phyloP scores from a whole-genome alignment of 768 basidiomycete species.

The Suillus tomentosus region DNA sequence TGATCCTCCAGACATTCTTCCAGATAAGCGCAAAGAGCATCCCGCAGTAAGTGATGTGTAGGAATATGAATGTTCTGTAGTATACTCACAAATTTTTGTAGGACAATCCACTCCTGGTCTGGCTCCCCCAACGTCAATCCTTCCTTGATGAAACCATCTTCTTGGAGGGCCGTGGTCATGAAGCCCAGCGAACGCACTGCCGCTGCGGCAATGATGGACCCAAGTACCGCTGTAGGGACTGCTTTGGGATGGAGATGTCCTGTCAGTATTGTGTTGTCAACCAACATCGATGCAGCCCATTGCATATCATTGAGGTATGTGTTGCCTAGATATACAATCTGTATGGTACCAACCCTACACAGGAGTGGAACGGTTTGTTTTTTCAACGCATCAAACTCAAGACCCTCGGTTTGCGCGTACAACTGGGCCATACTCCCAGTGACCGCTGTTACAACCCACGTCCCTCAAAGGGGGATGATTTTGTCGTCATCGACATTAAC shows the following conservation, averaged over 20 bases:
- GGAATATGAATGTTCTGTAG: no score
- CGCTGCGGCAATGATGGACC: background rate
- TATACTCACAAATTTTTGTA: no score
- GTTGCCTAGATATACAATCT: no score
- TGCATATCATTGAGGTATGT: background rate
- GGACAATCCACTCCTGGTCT: no score
- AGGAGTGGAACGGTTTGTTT: background rate
- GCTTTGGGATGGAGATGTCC: background rate
- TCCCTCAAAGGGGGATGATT: no score
- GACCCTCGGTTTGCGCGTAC: background rate
- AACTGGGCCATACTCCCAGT: background rate
- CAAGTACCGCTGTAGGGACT: background rate
- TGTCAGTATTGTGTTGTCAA: background rate
- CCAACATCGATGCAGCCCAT: background rate
- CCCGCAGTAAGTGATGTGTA: no score
- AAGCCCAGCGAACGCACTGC: background rate
- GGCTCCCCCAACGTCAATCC: accelerated
- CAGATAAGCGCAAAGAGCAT: no score
- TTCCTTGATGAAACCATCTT: background rate
- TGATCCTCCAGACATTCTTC: no score
- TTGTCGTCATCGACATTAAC: no score
- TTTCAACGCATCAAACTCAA: background rate
- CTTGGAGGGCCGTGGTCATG: background rate
- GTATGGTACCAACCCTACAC: no score
- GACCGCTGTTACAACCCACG: no score